phyloP scores from a whole-genome alignment of 2,329 filamentous ascomycete species.

The Aspergillus niger region DNA sequence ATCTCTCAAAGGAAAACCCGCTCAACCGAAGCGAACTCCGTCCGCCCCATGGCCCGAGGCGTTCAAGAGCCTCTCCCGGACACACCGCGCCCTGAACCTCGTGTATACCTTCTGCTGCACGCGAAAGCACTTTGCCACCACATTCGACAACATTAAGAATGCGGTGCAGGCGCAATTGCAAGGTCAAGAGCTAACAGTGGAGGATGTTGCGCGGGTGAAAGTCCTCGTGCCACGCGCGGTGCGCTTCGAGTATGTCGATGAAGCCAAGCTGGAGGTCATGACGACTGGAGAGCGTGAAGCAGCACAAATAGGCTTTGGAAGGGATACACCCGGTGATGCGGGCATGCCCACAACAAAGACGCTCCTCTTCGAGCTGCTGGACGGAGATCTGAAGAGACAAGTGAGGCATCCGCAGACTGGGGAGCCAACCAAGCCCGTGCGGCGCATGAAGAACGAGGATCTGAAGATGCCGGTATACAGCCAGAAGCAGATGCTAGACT shows the following conservation, averaged over 20 bases:
- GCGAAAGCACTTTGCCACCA: conserved; percentile 87
- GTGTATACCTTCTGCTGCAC: conserved; percentile 95
- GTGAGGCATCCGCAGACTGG: conserved; percentile 72
- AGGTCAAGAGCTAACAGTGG: conserved; percentile 63
- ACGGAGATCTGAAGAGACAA: conserved; percentile 84
- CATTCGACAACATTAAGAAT: conserved; percentile 81
- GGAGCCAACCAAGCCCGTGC: conserved; percentile 67
- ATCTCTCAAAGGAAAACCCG: conserved; percentile 4
- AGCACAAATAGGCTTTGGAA: conserved; percentile 59
- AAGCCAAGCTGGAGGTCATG: conserved; percentile 78
- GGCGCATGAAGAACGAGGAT: conserved; percentile 73
- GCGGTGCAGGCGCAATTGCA: conserved; percentile 83
- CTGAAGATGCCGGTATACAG: conserved; percentile 90
- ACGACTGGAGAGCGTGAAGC: conserved; percentile 59
- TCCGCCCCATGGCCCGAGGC: conserved; percentile 70
- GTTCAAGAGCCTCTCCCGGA: conserved; percentile 72
- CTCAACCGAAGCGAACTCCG: conserved; percentile 25
- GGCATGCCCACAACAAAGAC: conserved; percentile 55
- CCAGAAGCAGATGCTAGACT: conserved; percentile 83
- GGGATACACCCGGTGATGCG: conserved; percentile 52
- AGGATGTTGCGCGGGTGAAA: conserved; percentile 81
- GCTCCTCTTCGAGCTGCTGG: conserved; percentile 87
- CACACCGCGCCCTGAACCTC: conserved; percentile 82
- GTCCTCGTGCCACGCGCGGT: conserved; percentile 75
- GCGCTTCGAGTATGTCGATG: conserved; percentile 83